A percentile compares a stretch with the other conserved stretches of the same genome.
Conservation (phyloP, 805 yeast genomes). For the Starmerella potacharoeniae region DNA sequence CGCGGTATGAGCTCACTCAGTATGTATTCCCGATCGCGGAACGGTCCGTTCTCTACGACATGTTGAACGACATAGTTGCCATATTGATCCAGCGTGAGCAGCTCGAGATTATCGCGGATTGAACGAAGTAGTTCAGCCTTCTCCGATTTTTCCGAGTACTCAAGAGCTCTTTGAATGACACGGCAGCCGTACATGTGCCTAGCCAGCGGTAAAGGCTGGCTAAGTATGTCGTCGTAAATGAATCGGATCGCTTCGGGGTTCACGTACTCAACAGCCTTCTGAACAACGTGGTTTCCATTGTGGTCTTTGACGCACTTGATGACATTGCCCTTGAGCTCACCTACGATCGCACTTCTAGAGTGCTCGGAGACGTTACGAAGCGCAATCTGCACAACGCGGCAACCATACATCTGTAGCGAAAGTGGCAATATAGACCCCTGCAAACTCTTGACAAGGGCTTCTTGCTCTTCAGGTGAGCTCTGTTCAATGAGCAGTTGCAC, state of each 20-base stretch:
- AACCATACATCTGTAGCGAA: constrained; percentile 93
- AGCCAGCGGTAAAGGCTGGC: constrained; percentile 67
- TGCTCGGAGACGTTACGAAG: constrained; percentile 55
- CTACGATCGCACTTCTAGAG: constrained; percentile 56
- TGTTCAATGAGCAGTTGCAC: constrained; percentile 86
- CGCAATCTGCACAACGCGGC: constrained; percentile 93
- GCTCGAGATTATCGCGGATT: constrained; percentile 57
- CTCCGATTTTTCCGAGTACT: constrained; percentile 56
- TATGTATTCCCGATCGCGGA: constrained; percentile 47
- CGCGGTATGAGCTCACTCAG: constrained; percentile 57
- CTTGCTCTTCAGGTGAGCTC: constrained; percentile 61
- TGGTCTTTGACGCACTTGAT: constrained; percentile 77
- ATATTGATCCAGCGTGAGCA: constrained; percentile 85
- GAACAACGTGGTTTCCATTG: constrained; percentile 96
- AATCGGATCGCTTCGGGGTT: constrained; percentile 62
- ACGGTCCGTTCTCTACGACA: constrained; percentile 67
- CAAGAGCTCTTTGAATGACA: constrained; percentile 85
- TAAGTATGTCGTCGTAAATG: constrained; percentile 52
- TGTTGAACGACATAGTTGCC: constrained; percentile 98
- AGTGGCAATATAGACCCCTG: constrained; percentile 60
- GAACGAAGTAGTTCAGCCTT: constrained; percentile 59
- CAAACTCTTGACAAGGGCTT: constrained; percentile 58
- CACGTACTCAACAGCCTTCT: constrained; percentile 79
- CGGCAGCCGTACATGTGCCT: constrained; percentile 97
- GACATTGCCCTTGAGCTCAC: constrained; percentile 55